phyloP scores from a whole-genome alignment of 495 filamentous ascomycete genomes.

The Penicillium flavigenum region DNA sequence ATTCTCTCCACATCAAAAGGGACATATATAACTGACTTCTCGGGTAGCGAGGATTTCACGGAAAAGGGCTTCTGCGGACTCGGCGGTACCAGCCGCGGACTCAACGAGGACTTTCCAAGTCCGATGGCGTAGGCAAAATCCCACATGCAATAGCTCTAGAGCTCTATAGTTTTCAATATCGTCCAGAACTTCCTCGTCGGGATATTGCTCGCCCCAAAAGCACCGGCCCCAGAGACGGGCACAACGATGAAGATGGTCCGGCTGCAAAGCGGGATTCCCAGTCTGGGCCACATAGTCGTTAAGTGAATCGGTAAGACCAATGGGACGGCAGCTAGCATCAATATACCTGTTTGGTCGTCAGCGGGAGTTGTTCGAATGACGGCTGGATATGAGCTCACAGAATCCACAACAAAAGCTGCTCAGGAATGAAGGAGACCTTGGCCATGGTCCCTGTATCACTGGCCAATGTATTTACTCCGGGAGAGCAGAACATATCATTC shows the following conservation, averaged over 20 bases:
- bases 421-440: constrained; percentile 40
- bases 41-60: constrained; percentile 35
- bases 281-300: constrained; percentile 40
- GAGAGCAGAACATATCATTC: constrained; percentile 33
- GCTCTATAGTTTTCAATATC: constrained; percentile 51
- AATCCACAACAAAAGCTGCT: constrained; percentile 44
- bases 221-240: constrained; percentile 46
- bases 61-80: constrained; percentile 35
- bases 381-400: constrained; percentile 25
- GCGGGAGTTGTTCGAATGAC: not conserved
- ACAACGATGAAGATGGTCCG: constrained; percentile 40
- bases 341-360: constrained; percentile 34
- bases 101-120: constrained; percentile 42
- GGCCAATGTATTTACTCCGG: constrained; percentile 16
- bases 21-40: constrained; percentile 28
- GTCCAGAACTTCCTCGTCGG: constrained; percentile 46
- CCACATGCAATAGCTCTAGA: constrained; percentile 39
- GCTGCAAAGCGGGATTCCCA: constrained; percentile 38
- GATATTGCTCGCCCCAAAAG: constrained; percentile 48
- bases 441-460: constrained; percentile 16
- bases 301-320: constrained; percentile 39
- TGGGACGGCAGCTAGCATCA: constrained; percentile 36
- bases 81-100: constrained; percentile 26
- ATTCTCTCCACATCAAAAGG: too few species aligned
- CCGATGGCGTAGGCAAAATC: constrained; percentile 37